A percentile compares a stretch with the other conserved stretches of the same genome.
Conservation (phyloP, 1,284 basidiomycete species). For the Ceratobasidium sp. region DNA sequence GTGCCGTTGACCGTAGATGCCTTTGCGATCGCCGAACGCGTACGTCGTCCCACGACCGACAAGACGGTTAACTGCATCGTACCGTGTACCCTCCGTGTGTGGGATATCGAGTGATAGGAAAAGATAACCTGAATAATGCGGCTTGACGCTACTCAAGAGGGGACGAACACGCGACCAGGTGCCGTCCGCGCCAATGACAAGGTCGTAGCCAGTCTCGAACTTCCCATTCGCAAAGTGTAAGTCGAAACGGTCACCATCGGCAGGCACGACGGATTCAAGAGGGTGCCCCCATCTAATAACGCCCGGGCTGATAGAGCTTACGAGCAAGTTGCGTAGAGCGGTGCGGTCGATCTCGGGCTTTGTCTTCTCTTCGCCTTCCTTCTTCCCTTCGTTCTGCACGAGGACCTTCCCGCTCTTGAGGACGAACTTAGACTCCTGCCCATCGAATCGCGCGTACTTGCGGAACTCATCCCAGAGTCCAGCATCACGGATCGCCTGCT, state of each 20-base stretch:
- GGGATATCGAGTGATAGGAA: conserved; percentile 55
- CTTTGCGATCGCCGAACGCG: conserved; percentile 53
- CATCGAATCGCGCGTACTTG: conserved; percentile 52
- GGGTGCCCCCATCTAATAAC: conserved; percentile 54
- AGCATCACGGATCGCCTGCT: conserved; percentile 54
- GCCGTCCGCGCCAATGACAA: conserved; percentile 65
- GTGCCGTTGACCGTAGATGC: conserved; percentile 57
- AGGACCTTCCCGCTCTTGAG: conserved; percentile 51
- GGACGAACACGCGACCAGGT: conserved; percentile 61
- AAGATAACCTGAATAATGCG: conserved; percentile 58
- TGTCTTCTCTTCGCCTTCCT: conserved; percentile 31
- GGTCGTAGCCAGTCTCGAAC: conserved; percentile 50
- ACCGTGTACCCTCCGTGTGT: conserved; percentile 47
- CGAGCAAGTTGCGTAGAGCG: conserved; percentile 53
- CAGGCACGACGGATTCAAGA: conserved; percentile 45
- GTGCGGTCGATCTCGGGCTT: conserved; percentile 56
- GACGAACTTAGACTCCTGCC: conserved; percentile 53
- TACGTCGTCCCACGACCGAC: conserved; percentile 56
- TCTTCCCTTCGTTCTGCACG: neutral
- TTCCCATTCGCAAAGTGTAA: conserved; percentile 49
- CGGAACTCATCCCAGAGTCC: conserved; percentile 55
- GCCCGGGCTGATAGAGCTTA: conserved; percentile 51
- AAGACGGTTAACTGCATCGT: conserved; percentile 52
- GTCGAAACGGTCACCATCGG: conserved; percentile 27
- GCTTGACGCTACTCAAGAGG: conserved; percentile 55